Base-by-base conservation (phyloP, 495 filamentous ascomycete genomes). In the Viridothelium virens region DNA sequence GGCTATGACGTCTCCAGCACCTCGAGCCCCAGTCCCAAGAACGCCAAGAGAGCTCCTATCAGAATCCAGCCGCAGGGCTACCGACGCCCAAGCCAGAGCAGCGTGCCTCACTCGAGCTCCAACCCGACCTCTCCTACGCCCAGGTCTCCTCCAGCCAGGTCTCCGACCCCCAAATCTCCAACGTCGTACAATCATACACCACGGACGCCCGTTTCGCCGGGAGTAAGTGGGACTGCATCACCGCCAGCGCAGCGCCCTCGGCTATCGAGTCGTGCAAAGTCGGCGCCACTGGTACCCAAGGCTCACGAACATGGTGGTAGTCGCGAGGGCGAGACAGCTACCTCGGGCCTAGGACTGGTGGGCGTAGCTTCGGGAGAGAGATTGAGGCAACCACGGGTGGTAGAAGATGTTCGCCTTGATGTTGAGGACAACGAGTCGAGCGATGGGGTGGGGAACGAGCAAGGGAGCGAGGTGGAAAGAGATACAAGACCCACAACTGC, bases 281-380 rank as follows among this genome's bases (percentile, higher is more conserved):
- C 71, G 6, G 71, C 71, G 12, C 71, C 71, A 2, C 44, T 66
- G 62, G 64, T 70, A n/a, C 65, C 67, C 41, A 48, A 63, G 63
- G 11, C 31, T n/a, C 34, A 37, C 62, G 59, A 64, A 37, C 44
- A 63, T 25, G 36, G 48, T 48, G 39, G 1, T 3, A 66, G 25
- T 36, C 33, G 36, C 16, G 14, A 37, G 9, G 36, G 16, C 6
- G 61, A 36, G 34, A 36, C 5, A 18, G 7, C 25, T 14, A 9
- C 53, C 3, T 36, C 53, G 10, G 53, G 25, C 11, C 7, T 36
- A 36, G 53, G 11, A 18, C 5, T 36, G 31, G 18, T 31, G 31
- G 53, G 18, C 31, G 31, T 36, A 3, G 36, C 25, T 59, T 31
- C n/a, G 33, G n/a, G 3, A 33, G 25, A 36, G 53, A 59, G 6